Evolutionary conservation across 164 flowering plant genomes (phyloP).

Genomic region (Cinnamomum chago): DNA sequence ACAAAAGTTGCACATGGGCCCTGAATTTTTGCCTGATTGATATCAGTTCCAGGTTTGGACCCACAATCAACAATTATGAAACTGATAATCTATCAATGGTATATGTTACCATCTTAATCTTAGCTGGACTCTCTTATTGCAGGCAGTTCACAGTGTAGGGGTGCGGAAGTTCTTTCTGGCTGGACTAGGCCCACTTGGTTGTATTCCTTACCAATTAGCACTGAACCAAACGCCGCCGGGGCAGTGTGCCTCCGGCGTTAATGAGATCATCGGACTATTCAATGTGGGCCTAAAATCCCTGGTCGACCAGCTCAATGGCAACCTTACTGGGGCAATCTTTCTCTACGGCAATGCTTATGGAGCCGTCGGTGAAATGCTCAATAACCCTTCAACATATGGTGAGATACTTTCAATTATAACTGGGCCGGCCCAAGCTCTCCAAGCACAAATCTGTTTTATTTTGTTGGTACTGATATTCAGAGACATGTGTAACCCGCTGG

Average conservation of each 20-base stretch:
- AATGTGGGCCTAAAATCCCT: slow-evolving; percentile 53
- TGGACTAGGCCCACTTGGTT: slow-evolving; percentile 77
- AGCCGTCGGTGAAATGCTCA: slow-evolving; percentile 60
- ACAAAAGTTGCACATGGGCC: too few relatives aligned
- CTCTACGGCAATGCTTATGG: slow-evolving; percentile 54
- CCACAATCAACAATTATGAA: too few relatives aligned
- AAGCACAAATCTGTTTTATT: too few relatives aligned
- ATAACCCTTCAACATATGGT: slow-evolving; percentile 60
- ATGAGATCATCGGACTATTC: slow-evolving; percentile 57
- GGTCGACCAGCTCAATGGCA: slow-evolving; percentile 44
- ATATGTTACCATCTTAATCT: too few relatives aligned
- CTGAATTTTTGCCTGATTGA: too few relatives aligned
- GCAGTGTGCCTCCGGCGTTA: slow-evolving; percentile 23
- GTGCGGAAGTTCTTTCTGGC: slow-evolving; percentile 65
- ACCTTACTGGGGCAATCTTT: slow-evolving; percentile 52
- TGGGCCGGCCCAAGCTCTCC: too few relatives aligned
- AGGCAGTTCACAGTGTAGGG: slow-evolving; percentile 70
- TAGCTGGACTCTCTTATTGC: too few relatives aligned
- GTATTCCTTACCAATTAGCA: slow-evolving; percentile 68
- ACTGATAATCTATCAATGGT: too few relatives aligned
- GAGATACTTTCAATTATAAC: background rate
- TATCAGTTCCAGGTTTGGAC: too few relatives aligned
- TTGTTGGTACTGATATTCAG: too few relatives aligned
- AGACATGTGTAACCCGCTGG: too few relatives aligned
- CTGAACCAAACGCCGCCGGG: slow-evolving; percentile 42